phyloP scores from a whole-genome alignment of 106 monocot species.

The Posidonia australis region DNA sequence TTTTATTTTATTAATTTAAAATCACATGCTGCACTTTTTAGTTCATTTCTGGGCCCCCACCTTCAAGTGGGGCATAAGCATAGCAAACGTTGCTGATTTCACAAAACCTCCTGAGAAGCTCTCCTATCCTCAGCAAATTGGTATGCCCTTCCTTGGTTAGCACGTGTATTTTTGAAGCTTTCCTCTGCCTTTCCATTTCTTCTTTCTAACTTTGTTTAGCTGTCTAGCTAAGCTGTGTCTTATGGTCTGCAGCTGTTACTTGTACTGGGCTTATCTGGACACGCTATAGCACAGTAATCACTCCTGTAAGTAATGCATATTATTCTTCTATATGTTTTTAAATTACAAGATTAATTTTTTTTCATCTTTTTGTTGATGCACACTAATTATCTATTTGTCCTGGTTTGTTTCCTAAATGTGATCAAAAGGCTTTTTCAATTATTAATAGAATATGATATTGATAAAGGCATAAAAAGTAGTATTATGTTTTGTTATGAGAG shows the following conservation, averaged over 20 bases:
- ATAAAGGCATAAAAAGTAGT: no score
- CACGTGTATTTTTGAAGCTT: neutral
- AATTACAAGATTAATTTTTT: no score
- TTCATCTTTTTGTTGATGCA: neutral
- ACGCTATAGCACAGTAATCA: conserved; percentile 76
- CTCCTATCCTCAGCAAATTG: conserved; percentile 83
- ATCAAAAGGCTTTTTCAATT: neutral
- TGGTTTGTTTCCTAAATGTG: neutral
- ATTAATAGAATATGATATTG: no score
- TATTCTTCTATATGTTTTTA: no score
- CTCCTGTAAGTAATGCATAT: conserved; percentile 35
- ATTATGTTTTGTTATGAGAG: no score
- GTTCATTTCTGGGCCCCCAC: conserved; percentile 98
- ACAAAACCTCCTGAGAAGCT: conserved; percentile 69
- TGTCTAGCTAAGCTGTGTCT: neutral
- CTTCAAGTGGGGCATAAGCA: conserved; percentile 91
- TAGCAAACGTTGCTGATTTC: conserved; percentile 80
- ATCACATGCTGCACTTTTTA: conserved; percentile 10
- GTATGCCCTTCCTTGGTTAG: conserved; percentile 20
- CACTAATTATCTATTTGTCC: neutral
- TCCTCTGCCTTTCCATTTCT: neutral
- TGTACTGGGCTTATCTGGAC: conserved; percentile 79
- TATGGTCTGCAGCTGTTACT: conserved; percentile 43
- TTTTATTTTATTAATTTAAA: no score
- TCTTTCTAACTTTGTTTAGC: neutral